Base-by-base conservation (phyloP, 2,329 filamentous ascomycete species). In the Sordariomycetes sp. region DNA sequence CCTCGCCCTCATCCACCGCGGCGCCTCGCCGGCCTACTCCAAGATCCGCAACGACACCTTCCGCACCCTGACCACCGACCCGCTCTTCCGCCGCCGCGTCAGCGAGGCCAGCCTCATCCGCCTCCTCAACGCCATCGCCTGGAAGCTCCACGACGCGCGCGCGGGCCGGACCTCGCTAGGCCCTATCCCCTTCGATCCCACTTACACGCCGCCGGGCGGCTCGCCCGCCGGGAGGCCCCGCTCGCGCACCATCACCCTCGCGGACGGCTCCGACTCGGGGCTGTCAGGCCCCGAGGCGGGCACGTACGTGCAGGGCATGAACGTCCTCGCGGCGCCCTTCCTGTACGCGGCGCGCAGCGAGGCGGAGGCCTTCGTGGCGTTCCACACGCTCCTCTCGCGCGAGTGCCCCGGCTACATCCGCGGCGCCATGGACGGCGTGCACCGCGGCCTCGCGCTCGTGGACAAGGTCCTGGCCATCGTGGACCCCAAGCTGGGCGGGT, bases 31-130 rank as follows among this genome's bases (percentile, higher is more conserved):
- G 1, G 92, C 91, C 53, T 96, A 99, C 74, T 85, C 90, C 66
- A 99, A 99, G 75, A 99, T 99, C 69, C 89, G 92, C 70, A 97
- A 99, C 73, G 94, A 99, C 71, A 97, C 94, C 48, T 97, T 97
- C 71, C 90, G 94, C 65, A 99, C 94, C 0, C 79, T 99, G 58
- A 94, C 94, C 35, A 97, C 93, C 56, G 94, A 99, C 67, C 92
- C 93, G n/a, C 83, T 99, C 40, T 99, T 97, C 77, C 89, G 94
- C 61, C 86, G 94, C 35, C 88, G 93, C 59, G 94, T 99, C 60
- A 96, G 90, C 59, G 94, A 99, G 72, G 95, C 95, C 61, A 96
- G 89, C 70, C 76, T 99, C 50, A 97, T 96, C 61, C 89, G 94
- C 14, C 81, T 99, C 4, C 82, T 99, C 60, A 99, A 99, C 70